Conservation (phyloP, 495 filamentous ascomycete genomes). For the Penicillium subrubescens region DNA sequence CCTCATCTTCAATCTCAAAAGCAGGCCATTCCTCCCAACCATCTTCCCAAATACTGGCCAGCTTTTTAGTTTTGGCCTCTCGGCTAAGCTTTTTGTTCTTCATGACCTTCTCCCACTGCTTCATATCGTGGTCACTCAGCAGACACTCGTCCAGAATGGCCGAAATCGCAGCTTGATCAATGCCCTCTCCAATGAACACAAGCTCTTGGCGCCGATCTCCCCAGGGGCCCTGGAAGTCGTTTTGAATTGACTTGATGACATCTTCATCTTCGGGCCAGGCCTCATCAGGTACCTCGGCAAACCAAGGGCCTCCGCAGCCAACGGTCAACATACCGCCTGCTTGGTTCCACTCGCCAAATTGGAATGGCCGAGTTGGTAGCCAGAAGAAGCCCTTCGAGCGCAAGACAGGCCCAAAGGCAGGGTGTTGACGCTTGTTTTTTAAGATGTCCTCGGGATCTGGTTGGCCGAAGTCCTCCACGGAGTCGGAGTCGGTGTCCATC, state of each 20-base stretch:
- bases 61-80: constrained; percentile 37
- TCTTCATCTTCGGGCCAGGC: constrained; percentile 50
- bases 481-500: constrained; percentile 40
- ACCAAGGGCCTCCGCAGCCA: constrained; percentile 55
- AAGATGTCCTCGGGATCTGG: constrained; percentile 41
- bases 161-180: constrained; percentile 46
- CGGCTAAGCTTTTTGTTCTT: constrained; percentile 32
- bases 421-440: constrained; percentile 44
- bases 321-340: constrained; percentile 61
- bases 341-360: constrained; percentile 61
- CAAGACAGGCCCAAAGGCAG: constrained; percentile 44
- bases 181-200: constrained; percentile 59
- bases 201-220: constrained; percentile 62
- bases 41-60: constrained; percentile 53
- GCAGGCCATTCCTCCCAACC: constrained; percentile 59
- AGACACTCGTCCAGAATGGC: constrained; percentile 52
- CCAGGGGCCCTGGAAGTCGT: constrained; percentile 55
- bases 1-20: constrained; percentile 41
- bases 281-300: constrained; percentile 48
- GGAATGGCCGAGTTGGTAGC: constrained; percentile 46
- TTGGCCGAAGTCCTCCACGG: constrained; percentile 40
- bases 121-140: constrained; percentile 51
- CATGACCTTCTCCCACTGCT: constrained; percentile 54
- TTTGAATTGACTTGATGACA: constrained; percentile 41
- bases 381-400: constrained; percentile 53